Conservation (phyloP, 1,284 basidiomycete genomes). For the Heterobasidion occidentale region DNA sequence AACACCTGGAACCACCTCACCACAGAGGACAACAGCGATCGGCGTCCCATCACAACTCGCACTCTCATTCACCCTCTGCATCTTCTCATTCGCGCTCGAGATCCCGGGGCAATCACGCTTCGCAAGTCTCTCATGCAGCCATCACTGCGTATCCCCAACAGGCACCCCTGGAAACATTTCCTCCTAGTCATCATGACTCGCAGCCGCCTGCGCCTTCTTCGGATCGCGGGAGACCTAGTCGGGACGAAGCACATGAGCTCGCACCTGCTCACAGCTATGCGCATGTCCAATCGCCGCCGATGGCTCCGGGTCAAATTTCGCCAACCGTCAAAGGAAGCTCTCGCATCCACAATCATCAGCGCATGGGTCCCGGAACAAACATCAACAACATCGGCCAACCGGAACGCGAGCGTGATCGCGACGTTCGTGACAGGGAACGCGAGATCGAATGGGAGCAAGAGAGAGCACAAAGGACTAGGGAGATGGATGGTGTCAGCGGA, state of each 20-base stretch:
- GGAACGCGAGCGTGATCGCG: slow-evolving; percentile 34
- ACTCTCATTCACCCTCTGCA: slow-evolving; percentile 23
- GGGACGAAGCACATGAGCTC: slow-evolving; percentile 5
- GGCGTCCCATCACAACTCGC: slow-evolving; percentile 23
- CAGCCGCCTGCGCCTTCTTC: slow-evolving; percentile 3
- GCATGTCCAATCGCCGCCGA: slow-evolving; percentile 16
- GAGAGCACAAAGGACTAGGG: neutral
- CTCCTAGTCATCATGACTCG: slow-evolving; percentile 14
- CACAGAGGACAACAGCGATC: slow-evolving; percentile 6
- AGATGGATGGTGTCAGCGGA: neutral
- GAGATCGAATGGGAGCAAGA: slow-evolving; percentile 29
- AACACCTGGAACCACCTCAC: slow-evolving; percentile 31
- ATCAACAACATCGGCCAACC: slow-evolving; percentile 31
- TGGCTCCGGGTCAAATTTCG: neutral
- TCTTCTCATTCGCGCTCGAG: slow-evolving; percentile 33
- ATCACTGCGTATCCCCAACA: slow-evolving; percentile 16
- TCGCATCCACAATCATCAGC: slow-evolving; percentile 56
- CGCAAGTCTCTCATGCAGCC: slow-evolving; percentile 19
- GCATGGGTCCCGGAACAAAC: slow-evolving; percentile 53
- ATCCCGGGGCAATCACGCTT: slow-evolving; percentile 25
- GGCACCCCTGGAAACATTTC: slow-evolving; percentile 16
- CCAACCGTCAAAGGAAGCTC: slow-evolving; percentile 6
- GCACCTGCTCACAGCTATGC: slow-evolving; percentile 8
- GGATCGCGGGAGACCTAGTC: slow-evolving; percentile 8
- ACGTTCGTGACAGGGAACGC: slow-evolving; percentile 36